A percentile compares a stretch with the other conserved stretches of the same genome.
Evolutionary conservation across 179 eudicot genomes (phyloP).

Genomic region (Carnegiea gigantea): DNA sequence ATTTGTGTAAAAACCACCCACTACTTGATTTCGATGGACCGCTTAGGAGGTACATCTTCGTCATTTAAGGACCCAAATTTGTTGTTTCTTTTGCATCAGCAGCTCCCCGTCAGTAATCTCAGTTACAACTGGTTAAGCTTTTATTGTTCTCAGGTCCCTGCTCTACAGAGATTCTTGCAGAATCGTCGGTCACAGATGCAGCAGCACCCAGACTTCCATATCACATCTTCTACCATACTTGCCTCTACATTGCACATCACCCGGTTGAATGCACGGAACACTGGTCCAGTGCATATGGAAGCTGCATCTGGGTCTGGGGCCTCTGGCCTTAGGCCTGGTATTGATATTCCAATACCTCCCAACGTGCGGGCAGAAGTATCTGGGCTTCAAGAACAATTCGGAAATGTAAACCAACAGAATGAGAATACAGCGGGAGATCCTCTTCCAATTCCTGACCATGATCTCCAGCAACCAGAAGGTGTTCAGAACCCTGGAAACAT

Average conservation of each 20-base stretch:
- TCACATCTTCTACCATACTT: constrained; percentile 86
- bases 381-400: constrained; percentile 41
- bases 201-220: constrained; percentile 94
- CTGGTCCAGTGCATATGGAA: constrained; percentile 35
- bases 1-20: neutral
- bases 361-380: constrained; percentile 37
- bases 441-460: constrained; percentile 45
- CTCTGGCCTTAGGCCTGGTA: constrained; percentile 41
- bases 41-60: neutral
- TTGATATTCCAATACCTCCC: constrained; percentile 37
- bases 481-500: constrained; percentile 72
- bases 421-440: constrained; percentile 44
- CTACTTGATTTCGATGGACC: neutral
- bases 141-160: constrained; percentile 67
- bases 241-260: constrained; percentile 95
- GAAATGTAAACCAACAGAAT: constrained; percentile 29
- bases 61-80: neutral
- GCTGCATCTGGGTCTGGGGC: constrained; percentile 44
- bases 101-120: neutral
- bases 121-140: neutral
- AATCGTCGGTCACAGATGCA: constrained; percentile 81
- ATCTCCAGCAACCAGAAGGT: constrained; percentile 52
- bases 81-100: neutral
- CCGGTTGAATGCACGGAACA: constrained; percentile 64
- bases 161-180: constrained; percentile 87